Base-by-base conservation (phyloP, 2,329 filamentous ascomycete genomes). In the Byssochlamys sp. region DNA sequence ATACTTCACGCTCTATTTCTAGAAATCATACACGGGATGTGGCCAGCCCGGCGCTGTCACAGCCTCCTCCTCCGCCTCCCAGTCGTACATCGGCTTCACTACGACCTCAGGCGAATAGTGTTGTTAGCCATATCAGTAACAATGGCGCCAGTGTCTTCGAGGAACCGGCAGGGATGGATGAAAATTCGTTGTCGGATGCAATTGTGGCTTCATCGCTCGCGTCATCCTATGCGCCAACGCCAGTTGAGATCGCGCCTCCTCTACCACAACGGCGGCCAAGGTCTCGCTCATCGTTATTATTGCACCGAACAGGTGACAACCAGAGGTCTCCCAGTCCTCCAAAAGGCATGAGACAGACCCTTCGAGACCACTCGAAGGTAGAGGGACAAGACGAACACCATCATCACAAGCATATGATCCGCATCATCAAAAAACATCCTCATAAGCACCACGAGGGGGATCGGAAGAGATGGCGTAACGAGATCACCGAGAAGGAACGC, bases 381-480 rank as follows among this genome's bases (percentile, higher is more conserved):
- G 70, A 73, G 29, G 62, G 62, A 1, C 64, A 66, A 26, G 63
- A 66, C 19, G 55, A 19, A 19, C 19, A 61, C 27, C 39, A 45
- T 14, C 39, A 45, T 9, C 64, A 66, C 25, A 71, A 67, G 57
- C 68, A 71, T 53, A 68, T 66, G 48, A 67, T 61, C 29, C 70
- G 73, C 57, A 65, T 75, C 26, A 67, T 77, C 19, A 67, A 70
- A 54, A 75, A 76, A 57, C 76, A 78, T 60, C 76, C 75, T 7
- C 73, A 79, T 60, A 78, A 77, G 57, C 75, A 78, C 59, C 73
- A 75, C 54, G 76, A 79, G 66, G 76, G 76, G 3, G 73, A 78
- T 64, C 75, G 77, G 7, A 77, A 73, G 59, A 65, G 73, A 57
- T 78, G 76, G 74, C 68, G 72, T 49, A 71, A 72, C 52, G 71